Evolutionary conservation across 441 rosid species (phyloP).

Genomic region (Brassica hybrid): DNA sequence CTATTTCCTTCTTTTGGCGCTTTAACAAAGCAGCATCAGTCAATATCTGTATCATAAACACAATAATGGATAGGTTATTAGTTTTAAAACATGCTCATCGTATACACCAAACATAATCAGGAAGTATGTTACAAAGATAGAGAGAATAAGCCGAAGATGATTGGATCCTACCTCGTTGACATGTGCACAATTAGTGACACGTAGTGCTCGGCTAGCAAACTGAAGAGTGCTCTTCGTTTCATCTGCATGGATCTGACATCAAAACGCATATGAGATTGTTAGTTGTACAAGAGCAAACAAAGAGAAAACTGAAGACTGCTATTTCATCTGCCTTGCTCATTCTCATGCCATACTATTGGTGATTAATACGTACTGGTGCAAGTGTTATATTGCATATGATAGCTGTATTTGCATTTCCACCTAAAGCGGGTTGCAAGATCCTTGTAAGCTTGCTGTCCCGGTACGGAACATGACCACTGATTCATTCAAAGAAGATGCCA

Average conservation of each 20-base stretch:
- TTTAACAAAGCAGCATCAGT: constrained; percentile 96
- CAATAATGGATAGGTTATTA: constrained; percentile 21
- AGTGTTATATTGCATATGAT: constrained; percentile 96
- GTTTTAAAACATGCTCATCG: constrained; percentile 13
- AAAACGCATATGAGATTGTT: constrained; percentile 33
- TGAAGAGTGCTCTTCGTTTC: constrained; percentile 98
- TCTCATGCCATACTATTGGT: constrained; percentile 12
- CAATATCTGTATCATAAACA: constrained; percentile 60
- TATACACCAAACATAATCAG: constrained; percentile 16
- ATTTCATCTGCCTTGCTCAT: constrained; percentile 68
- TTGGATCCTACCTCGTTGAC: constrained; percentile 84
- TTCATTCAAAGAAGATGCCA: constrained; percentile 32
- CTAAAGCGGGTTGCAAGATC: constrained; percentile 94
- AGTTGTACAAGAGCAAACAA: constrained; percentile 25
- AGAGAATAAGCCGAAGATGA: constrained; percentile 21
- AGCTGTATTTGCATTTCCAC: constrained; percentile 99
- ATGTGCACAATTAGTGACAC: constrained; percentile 89
- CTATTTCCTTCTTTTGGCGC: constrained; percentile 99
- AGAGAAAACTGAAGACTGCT: constrained; percentile 76
- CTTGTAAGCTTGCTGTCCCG: constrained; percentile 99
- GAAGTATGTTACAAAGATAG: constrained; percentile 26
- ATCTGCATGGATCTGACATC: constrained; percentile 83
- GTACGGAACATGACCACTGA: constrained; percentile 95
- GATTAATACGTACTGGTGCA: constrained; percentile 70
- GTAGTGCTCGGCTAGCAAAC: constrained; percentile 95